Percentiles rank a stretch among this genome's conserved stretches.
Conservation (phyloP, 1,284 basidiomycete genomes). For the Sanghuangporus baumii region DNA sequence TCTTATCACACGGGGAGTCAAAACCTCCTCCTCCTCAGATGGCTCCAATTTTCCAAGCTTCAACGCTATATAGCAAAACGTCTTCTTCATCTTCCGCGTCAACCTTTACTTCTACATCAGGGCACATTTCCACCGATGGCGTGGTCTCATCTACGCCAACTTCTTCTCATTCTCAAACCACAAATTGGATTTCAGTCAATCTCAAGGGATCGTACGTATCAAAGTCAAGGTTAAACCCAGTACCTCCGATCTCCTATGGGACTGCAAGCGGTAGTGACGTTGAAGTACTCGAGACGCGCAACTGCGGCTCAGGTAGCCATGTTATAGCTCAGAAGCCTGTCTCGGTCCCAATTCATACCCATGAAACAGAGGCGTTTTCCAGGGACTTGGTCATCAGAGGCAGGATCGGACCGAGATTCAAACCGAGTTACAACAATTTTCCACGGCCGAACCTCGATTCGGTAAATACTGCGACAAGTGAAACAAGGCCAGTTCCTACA, state of each 20-base stretch:
- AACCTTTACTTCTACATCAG: background rate
- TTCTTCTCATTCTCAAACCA: background rate
- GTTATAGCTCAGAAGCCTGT: background rate
- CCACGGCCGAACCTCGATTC: background rate
- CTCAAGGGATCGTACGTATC: background rate
- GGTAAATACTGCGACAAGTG: background rate
- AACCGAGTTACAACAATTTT: background rate
- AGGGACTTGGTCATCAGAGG: background rate
- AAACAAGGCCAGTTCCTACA: background rate
- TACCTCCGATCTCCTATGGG: background rate
- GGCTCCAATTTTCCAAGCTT: background rate
- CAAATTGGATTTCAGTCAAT: background rate
- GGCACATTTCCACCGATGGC: background rate
- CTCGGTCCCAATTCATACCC: background rate
- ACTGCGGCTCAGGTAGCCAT: no score
- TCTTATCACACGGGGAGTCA: background rate
- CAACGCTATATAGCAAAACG: background rate
- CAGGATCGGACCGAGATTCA: background rate
- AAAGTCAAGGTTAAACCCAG: background rate
- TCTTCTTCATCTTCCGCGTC: conserved; percentile 3
- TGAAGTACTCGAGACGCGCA: background rate
- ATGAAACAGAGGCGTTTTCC: background rate
- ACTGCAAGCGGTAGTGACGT: background rate
- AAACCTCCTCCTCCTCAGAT: background rate
- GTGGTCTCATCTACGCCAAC: background rate